These are phyloP conservation scores for Monosporascus sp. DNA, from an alignment of 2,329 filamentous ascomycete genomes.

Conservation along the genomic window DNA sequence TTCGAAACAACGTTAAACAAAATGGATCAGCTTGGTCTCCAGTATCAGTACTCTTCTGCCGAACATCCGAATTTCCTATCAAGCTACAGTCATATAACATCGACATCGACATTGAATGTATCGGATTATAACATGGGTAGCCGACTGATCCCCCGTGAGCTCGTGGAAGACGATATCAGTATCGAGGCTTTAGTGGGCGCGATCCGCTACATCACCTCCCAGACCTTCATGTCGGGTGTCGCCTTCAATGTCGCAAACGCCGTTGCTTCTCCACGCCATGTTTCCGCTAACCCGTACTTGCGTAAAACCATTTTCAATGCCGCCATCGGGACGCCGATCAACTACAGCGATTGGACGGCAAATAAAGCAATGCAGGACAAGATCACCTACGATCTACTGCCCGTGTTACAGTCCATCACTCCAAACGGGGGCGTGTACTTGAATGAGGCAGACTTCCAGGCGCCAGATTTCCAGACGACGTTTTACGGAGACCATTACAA, in stretches of 20 bases:
- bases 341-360: constrained; percentile 7
- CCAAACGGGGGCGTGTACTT: constrained; percentile 24
- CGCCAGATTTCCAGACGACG: constrained; percentile 23
- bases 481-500: constrained; percentile 33
- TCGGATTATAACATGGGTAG: constrained; percentile 11
- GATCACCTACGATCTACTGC: constrained; percentile 10
- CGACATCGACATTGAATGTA: constrained; percentile 10
- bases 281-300: constrained; percentile 9
- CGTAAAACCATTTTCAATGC: constrained; percentile 7
- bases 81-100: constrained; percentile 2
- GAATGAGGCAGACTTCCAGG: constrained; percentile 36
- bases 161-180: constrained; percentile 3
- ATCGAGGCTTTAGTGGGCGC: constrained; percentile 4
- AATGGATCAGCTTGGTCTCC: constrained; percentile 5
- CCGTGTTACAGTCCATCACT: constrained; percentile 3
- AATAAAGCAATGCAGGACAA: constrained; percentile 6
- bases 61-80: constrained; percentile 4
- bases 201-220: constrained; percentile 6
- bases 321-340: constrained; percentile 1
- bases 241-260: constrained; percentile 5
- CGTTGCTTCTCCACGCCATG: constrained; percentile 1
- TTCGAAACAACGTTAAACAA: constrained; percentile 1
- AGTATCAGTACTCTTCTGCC: constrained; percentile 6
- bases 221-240: constrained; percentile 2
- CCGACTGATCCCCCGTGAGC: constrained; percentile 7